Base-by-base conservation (phyloP, 108 stramenopile genomes). In the Cyclotella cryptica region DNA sequence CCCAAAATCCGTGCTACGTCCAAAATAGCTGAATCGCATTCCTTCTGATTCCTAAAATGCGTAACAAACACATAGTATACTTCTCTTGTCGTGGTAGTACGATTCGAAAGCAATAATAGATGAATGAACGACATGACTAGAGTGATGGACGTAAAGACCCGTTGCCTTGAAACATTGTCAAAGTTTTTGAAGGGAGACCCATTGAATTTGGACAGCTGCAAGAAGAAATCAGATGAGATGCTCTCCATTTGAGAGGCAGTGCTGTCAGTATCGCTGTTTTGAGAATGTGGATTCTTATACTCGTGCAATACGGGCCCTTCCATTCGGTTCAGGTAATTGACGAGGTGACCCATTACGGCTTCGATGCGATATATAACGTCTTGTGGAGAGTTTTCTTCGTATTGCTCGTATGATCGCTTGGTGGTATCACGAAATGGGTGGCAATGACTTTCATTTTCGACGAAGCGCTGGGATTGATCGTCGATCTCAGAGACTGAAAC, bases 41-140 rank as follows among this genome's bases (percentile, higher is more conserved):
- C 91, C 45, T 77, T 66, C 75, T 96, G 95, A 66, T 70, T 79
- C 14, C 89, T 79, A 78, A 93, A 96, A 72, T 93, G 90, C 12
- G 92, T 96, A 26, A 96, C 92, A 68, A 88, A 92, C 46, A 81
- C 84, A 62, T 96, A 96, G 70, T 92, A 93, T 9, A 96, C 89
- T 85, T 96, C 95, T 58, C 95, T 80, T 17, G 85, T 92, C 12
- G 93, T 93, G 9, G 93, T 90, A 18, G 93, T 93, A 14, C 86
- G 76, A 51, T 84, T 79, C 18, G 81, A 74, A 14, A 78, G 57
- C 46, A 94, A 71, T 1, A 94, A 85, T 15, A 69, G 41, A 46
- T 94, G 90, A 54, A 90, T 83, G 72, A 81, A 94, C 21, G 79
- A 78, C 30, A 91, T 77, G 15, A 94, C 88, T 10, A 90, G 65